phyloP scores from a whole-genome alignment of 495 filamentous ascomycete species.

The Daldinia concentrica region DNA sequence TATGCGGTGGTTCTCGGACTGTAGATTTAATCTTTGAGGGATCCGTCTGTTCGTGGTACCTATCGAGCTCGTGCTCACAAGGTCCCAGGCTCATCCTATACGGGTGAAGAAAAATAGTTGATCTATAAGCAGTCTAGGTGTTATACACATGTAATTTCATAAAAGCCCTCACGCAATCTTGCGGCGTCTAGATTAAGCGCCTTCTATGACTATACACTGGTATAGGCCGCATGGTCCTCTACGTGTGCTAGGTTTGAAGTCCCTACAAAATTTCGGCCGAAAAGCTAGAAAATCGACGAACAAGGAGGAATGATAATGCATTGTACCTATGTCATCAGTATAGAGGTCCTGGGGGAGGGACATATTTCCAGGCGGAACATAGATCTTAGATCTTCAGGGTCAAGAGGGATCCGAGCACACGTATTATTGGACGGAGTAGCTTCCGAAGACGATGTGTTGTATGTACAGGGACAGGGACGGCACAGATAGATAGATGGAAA shows the following conservation, averaged over 20 bases:
- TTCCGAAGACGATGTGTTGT: background rate
- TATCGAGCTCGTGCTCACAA: background rate
- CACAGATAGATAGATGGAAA: background rate
- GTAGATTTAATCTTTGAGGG: background rate
- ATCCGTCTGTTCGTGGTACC: background rate
- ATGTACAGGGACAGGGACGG: background rate
- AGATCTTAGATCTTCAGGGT: constrained; percentile 3
- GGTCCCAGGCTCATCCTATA: background rate
- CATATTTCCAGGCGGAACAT: background rate
- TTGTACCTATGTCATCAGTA: too few relatives aligned
- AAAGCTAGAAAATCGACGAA: background rate
- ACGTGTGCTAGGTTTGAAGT: too few relatives aligned
- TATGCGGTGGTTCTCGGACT: background rate
- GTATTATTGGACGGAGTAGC: background rate
- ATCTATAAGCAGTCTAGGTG: background rate
- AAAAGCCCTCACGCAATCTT: background rate
- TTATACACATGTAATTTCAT: background rate
- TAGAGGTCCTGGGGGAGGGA: background rate
- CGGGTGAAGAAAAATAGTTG: background rate
- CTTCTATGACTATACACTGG: background rate
- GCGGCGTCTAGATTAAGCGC: background rate
- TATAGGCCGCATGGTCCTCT: background rate
- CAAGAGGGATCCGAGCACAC: background rate
- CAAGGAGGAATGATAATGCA: background rate
- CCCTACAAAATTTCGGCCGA: background rate